Conservation (phyloP, 2,329 filamentous ascomycete genomes). For the Epichloe amarillans region DNA sequence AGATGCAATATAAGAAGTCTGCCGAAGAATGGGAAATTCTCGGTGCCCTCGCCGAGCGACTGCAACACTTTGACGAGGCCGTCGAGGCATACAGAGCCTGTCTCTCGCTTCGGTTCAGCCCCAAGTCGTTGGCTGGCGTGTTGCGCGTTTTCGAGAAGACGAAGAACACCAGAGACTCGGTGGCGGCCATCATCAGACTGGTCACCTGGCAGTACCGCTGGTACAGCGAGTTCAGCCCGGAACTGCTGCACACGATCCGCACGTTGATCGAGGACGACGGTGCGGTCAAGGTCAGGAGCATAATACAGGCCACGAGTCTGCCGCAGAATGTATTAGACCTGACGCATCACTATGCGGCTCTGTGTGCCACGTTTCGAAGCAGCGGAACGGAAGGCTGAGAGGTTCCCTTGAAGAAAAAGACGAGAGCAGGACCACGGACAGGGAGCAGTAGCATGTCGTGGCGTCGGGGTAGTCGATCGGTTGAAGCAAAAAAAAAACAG, state of each 20-base stretch:
- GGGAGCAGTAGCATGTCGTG: no score
- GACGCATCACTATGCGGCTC: conserved; percentile 88
- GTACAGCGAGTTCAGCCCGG: conserved; percentile 98
- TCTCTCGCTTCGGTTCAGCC: conserved; percentile 76
- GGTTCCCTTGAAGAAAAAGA: background rate
- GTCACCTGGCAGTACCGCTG: conserved; percentile 98
- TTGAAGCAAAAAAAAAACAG: background rate
- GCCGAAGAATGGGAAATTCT: conserved; percentile 98
- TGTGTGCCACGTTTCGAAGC: conserved; percentile 91
- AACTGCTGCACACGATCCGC: conserved; percentile 74
- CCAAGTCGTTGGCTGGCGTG: conserved; percentile 80
- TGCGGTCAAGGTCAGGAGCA: conserved; percentile 91
- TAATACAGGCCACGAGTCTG: conserved; percentile 89
- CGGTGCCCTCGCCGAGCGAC: conserved; percentile 77
- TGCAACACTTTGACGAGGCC: conserved; percentile 85
- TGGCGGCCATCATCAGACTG: conserved; percentile 76
- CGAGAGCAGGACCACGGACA: background rate
- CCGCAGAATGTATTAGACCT: conserved; percentile 87
- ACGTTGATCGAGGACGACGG: conserved; percentile 95
- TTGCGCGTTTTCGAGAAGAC: conserved; percentile 64
- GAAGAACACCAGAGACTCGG: conserved; percentile 66
- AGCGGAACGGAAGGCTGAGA: conserved; percentile 71
- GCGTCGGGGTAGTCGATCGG: background rate
- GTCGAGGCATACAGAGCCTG: conserved; percentile 88
- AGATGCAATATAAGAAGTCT: conserved; percentile 91